Base-by-base conservation (phyloP, 2,329 filamentous ascomycete species). In the Rhexocercosporidium sp. region DNA sequence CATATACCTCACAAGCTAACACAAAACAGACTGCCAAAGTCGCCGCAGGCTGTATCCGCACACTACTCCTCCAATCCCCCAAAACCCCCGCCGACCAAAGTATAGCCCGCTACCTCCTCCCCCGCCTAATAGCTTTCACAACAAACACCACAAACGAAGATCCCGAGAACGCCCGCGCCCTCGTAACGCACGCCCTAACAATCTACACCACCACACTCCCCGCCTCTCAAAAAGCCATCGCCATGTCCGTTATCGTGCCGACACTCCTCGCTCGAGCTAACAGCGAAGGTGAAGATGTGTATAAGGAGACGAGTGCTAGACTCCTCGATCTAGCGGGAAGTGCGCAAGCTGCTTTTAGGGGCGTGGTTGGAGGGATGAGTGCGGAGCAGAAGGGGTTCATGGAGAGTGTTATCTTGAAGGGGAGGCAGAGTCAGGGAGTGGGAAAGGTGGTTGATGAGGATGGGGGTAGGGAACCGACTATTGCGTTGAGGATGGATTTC, bases 401-500 rank as follows among this genome's bases (percentile, higher is more conserved):
- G 81, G 95, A 97, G 80, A 89, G 90, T 71, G 90, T 97, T 18
- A 87, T 97, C 68, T 86, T 88, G 78, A 87, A 85, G 27, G 90
- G 90, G 61, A 81, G 86, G 73, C 81, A 85, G 59, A 68, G 65
- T 72, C 77, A 76, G 54, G 78, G 79, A 64, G 76, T 63, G 74
- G 76, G 78, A 71, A 81, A 78, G 74, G 73, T 75, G 72, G 77
- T 75, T 76, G 81, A 82, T 73, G 79, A 77, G 64, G 74, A 80
- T 51, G 80, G 79, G 60, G 81, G 83, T 66, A 85, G 82, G 31
- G 88, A 88, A 79, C 96, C 96, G 14, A 96, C 84, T 70, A 99
- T 99, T 84, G 93, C 93, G 63, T 80, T 99, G 76, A 96, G 96
- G 85, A 96, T 98, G 92, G 86, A 97, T 79, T 98, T 99, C 85